Base-by-base conservation (phyloP, 345 rosid species). In the Clausena lansium region DNA sequence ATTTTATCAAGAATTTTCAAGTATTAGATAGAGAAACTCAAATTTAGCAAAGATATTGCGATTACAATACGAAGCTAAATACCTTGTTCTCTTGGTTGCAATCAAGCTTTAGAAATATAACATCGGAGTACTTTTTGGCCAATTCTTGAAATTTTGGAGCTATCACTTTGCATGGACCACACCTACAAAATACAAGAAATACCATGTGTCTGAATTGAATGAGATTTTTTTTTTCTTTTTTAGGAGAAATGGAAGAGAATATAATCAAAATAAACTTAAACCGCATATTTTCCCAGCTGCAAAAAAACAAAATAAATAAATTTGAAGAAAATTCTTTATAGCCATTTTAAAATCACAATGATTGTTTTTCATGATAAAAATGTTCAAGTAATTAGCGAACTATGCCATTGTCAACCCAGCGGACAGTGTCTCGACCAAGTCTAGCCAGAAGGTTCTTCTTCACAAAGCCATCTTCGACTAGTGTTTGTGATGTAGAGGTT, bases 111-210 rank as follows among this genome's bases (percentile, higher is more conserved):
- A 95, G 87, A 71, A 95, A 95, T 65, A 95, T 90, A 73, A 90
- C 96, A 80, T 95, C 98, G 28, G 85, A 82, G 72, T 89, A 89
- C 79, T 93, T 90, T 86, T 91, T 74, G 0, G 98, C 90, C 79
- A 95, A 85, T 41, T 88, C 91, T 77, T 89, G 80, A 81, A 83
- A 93, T 78, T 90, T 93, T 7, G 98, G 98, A 74, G 97, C 98
- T 1, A 95, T 95, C 35, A 93, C 77, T 87, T 95, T 95, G 87
- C 98, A 95, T 41, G 98, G 98, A 73, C 98, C 98, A 74, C 98
- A 93, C 98, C 98, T 93, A 76, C 58, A 76, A n/a, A 36, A 62
- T 35, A 20, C 10, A 17, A 17, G 1, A 39, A 71, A 14, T 6
- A 25, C 64, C 63, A 64, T n/a, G 36, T 22, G 35, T 35, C 27